Conservation (phyloP, 306 rosid genomes). For the Albizia julibrissin region DNA sequence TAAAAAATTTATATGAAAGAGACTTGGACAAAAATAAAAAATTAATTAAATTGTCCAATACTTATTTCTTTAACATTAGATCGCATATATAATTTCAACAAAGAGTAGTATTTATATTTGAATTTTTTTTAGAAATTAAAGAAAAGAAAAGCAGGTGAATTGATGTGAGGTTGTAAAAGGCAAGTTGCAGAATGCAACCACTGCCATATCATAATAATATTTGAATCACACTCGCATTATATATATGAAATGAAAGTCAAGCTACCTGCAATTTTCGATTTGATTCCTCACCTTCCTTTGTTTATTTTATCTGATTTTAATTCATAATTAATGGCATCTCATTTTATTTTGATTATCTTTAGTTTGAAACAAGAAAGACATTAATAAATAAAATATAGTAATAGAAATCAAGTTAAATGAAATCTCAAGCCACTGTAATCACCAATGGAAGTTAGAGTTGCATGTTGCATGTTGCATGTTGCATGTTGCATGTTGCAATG, state of each 20-base stretch:
- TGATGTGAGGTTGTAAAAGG: background rate
- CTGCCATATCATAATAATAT: slow-evolving; percentile 10
- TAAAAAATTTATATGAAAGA: too few species aligned
- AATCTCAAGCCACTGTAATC: background rate
- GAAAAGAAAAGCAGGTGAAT: too few species aligned
- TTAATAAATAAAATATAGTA: background rate
- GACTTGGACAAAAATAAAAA: too few species aligned
- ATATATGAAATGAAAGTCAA: slow-evolving; percentile 31
- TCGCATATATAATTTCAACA: too few species aligned
- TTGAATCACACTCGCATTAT: slow-evolving; percentile 7
- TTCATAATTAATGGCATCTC: background rate
- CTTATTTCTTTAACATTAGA: too few species aligned
- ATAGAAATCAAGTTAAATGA: background rate
- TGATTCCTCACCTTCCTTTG: slow-evolving; percentile 40
- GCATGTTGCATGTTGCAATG: background rate
- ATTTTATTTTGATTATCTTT: background rate
- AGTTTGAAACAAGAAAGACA: background rate
- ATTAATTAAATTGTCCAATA: too few species aligned
- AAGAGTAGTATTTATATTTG: too few species aligned
- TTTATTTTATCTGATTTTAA: background rate
- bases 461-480: background rate
- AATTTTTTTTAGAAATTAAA: too few species aligned
- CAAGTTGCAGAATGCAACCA: background rate
- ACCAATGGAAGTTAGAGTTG: background rate
- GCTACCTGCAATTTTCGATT: slow-evolving; percentile 40